These are phyloP conservation scores for Syncephalastrum contaminatum DNA, from an alignment of 371 early-diverging fungal species.

Conservation along the genomic window DNA sequence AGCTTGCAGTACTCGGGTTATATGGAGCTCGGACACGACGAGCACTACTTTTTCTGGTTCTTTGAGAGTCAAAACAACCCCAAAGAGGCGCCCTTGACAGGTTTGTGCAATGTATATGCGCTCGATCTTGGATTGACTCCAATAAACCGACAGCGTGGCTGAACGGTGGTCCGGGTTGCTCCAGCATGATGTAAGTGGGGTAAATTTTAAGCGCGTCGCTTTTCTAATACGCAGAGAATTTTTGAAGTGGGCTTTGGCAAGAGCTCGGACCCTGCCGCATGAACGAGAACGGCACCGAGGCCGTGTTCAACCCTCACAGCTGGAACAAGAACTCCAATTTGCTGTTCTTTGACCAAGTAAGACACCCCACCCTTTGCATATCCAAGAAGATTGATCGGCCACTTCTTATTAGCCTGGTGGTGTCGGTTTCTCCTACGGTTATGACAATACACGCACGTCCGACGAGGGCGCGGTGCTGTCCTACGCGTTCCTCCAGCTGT, in stretches of 20 bases:
- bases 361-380: background rate
- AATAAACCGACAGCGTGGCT: slow-evolving; percentile 59
- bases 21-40: slow-evolving; percentile 54
- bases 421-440: slow-evolving; percentile 74
- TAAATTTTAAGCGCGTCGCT: background rate
- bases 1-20: slow-evolving; percentile 52
- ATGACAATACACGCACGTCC: slow-evolving; percentile 45
- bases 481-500: slow-evolving; percentile 65
- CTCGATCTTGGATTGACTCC: slow-evolving; percentile 12
- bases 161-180: slow-evolving; percentile 86
- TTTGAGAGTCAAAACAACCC: slow-evolving; percentile 72
- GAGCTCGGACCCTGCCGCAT: slow-evolving; percentile 75
- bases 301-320: slow-evolving; percentile 45
- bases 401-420: slow-evolving; percentile 54
- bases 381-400: background rate
- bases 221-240: background rate
- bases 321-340: slow-evolving; percentile 84
- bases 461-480: slow-evolving; percentile 46
- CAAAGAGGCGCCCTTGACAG: slow-evolving; percentile 49
- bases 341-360: slow-evolving; percentile 79
- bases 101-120: slow-evolving; percentile 9
- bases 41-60: slow-evolving; percentile 87
- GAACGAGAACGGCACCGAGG: slow-evolving; percentile 46
- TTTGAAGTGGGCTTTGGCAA: slow-evolving; percentile 76
- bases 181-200: slow-evolving; percentile 50